phyloP scores from a whole-genome alignment of 257 asterid genomes.

The Galeopsis tetrahit region DNA sequence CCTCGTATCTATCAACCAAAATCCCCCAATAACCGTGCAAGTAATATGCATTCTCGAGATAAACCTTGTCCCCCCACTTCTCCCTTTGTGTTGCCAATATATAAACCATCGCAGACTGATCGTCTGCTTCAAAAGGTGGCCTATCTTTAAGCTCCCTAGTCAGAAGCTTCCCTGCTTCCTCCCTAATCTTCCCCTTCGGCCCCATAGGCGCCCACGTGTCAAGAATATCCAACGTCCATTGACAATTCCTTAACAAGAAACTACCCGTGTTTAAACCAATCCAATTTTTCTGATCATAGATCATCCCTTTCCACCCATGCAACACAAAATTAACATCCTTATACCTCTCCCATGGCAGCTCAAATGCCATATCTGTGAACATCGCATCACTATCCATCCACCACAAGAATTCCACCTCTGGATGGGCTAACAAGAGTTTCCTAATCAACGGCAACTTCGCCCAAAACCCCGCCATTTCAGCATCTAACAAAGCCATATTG shows the following conservation, averaged over 20 bases:
- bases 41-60: conserved; percentile 48
- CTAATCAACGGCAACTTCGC: conserved; percentile 52
- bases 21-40: conserved; percentile 71
- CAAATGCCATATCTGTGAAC: conserved; percentile 59
- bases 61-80: conserved; percentile 61
- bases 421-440: conserved; percentile 53
- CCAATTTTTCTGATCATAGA: conserved; percentile 58
- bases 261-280: conserved; percentile 61
- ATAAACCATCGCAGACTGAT: conserved; percentile 67
- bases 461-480: conserved; percentile 69
- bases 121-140: conserved; percentile 62
- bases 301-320: conserved; percentile 58
- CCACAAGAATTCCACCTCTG: conserved; percentile 63
- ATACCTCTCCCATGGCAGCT: conserved; percentile 64
- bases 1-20: conserved; percentile 59
- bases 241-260: conserved; percentile 56
- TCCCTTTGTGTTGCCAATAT: conserved; percentile 54
- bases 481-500: conserved; percentile 56
- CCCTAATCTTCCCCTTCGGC: conserved; percentile 54
- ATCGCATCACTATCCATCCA: conserved; percentile 73
- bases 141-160: conserved; percentile 49
- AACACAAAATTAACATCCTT: conserved; percentile 51
- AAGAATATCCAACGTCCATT: conserved; percentile 59
- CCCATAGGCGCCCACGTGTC: conserved; percentile 65
- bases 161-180: conserved; percentile 50